Conservation (phyloP, 176 grass and related monocot species). For the Saccharum officinarum region DNA sequence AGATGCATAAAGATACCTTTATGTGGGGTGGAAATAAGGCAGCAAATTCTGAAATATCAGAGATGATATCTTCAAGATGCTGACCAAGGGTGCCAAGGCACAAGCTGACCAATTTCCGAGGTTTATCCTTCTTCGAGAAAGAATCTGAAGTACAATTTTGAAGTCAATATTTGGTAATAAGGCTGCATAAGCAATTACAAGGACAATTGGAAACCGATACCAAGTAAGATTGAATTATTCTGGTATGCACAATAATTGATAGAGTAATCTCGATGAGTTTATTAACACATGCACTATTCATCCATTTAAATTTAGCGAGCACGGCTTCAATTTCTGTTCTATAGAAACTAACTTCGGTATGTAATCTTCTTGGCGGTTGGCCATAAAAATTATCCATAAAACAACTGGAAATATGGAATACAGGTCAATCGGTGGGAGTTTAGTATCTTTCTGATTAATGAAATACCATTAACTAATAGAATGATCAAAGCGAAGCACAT, state of each 20-base stretch:
- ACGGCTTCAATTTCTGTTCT: neutral
- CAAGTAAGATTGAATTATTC: neutral
- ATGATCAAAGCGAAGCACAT: neutral
- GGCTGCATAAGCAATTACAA: neutral
- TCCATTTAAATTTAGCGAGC: neutral
- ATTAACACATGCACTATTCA: neutral
- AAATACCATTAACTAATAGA: neutral
- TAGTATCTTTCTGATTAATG: neutral
- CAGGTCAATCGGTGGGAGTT: neutral
- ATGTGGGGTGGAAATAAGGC: slow-evolving; percentile 78
- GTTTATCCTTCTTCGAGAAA: slow-evolving; percentile 54
- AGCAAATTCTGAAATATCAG: slow-evolving; percentile 73
- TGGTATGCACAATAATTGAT: neutral
- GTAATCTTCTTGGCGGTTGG: neutral
- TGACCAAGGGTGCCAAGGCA: slow-evolving; percentile 86
- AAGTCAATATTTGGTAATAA: slow-evolving; percentile 1
- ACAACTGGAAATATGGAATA: neutral
- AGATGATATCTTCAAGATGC: slow-evolving; percentile 85
- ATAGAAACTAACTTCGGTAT: neutral
- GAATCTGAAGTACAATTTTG: slow-evolving; percentile 53
- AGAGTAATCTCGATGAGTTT: neutral
- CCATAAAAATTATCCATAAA: neutral
- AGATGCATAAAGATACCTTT: slow-evolving; percentile 57
- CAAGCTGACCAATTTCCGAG: slow-evolving; percentile 74
- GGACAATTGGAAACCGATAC: neutral